phyloP scores from a whole-genome alignment of 1,284 basidiomycete genomes.

The Neolentinus lepideus region DNA sequence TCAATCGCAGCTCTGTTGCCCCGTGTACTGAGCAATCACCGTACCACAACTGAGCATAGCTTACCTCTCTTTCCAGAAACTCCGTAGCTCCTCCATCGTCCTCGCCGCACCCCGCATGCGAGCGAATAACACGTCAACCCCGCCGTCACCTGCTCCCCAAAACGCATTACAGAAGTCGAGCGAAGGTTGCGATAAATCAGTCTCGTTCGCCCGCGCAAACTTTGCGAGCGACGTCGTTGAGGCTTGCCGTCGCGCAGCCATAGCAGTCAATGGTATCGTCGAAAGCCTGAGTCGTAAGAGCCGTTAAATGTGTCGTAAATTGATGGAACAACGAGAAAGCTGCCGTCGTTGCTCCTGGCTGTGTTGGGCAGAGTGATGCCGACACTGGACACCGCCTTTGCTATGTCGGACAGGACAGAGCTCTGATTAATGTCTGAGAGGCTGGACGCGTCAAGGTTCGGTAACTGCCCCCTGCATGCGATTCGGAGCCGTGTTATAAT shows the following conservation, averaged over 20 bases:
- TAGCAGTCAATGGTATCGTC: slow-evolving; percentile 12
- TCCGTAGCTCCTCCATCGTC: slow-evolving; percentile 84
- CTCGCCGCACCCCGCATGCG: slow-evolving; percentile 81
- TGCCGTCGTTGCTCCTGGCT: neutral
- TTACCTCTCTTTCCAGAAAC: slow-evolving; percentile 88
- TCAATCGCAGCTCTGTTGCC: slow-evolving; percentile 71
- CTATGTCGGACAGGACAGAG: too few species aligned
- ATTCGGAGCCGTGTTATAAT: too few species aligned
- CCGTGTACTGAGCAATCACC: neutral
- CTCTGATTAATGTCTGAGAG: too few species aligned
- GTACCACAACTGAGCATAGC: slow-evolving; percentile 14
- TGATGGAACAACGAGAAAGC: neutral
- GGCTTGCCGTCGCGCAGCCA: slow-evolving; percentile 62
- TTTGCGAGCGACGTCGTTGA: slow-evolving; percentile 69
- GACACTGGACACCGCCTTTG: neutral
- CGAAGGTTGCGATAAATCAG: slow-evolving; percentile 39
- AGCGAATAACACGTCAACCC: slow-evolving; percentile 86
- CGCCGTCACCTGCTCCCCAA: slow-evolving; percentile 84
- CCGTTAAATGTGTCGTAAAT: neutral
- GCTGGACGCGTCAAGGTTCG: too few species aligned
- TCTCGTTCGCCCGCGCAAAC: slow-evolving; percentile 50
- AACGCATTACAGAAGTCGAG: slow-evolving; percentile 96
- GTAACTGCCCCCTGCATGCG: too few species aligned
- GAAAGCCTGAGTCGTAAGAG: neutral
- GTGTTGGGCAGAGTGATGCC: neutral